Base-by-base conservation (phyloP, 169 alveolate species). In the Babesia gibsoni region DNA sequence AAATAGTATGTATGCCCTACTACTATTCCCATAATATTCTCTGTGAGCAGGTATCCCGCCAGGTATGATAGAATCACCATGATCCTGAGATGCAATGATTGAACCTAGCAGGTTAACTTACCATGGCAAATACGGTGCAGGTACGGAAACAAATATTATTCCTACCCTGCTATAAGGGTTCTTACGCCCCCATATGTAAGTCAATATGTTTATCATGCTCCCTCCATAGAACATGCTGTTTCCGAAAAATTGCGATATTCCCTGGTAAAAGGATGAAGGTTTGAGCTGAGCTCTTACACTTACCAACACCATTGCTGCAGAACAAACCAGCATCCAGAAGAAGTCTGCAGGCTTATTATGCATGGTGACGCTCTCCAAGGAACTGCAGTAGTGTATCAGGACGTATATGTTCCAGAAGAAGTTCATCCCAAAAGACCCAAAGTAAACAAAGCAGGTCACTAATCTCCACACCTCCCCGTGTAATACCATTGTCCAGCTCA, bases 391-490 rank as follows among this genome's bases (percentile, higher is more conserved):
- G 67, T 87, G 89, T 29, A 87, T 80, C 79, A 93, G 70, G 48
- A 92, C 96, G 79, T 93, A 93, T 25, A 87, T 90, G 81, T 93
- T 93, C 97, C 97, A 93, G 89, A 93, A 92, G 64, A 93, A 93
- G 70, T 75, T 93, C 57, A 93, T 75, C 14, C 96, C 94, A 42
- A 93, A 92, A 29, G 93, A 89, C 14, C 97, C 97, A 74, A 92
- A 93, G 84, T 89, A 93, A 49, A 92, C 91, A 54, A 93, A 93
- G 65, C 96, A 93, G 33, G 97, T 92, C 32, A 92, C 53, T 14
- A 93, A 70, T 32, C 97, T 89, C 97, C 97, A 93, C 66, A 91
- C 57, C 82, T 93, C 94, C 22, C 89, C 95, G 23, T 77, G 73
- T 35, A 89, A 66, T 42, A 90, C 90, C 73, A 90, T 45, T 45